These are phyloP conservation scores for Verticillium tricorpus DNA, from an alignment of 2,329 filamentous ascomycete species.

Conservation along the genomic window DNA sequence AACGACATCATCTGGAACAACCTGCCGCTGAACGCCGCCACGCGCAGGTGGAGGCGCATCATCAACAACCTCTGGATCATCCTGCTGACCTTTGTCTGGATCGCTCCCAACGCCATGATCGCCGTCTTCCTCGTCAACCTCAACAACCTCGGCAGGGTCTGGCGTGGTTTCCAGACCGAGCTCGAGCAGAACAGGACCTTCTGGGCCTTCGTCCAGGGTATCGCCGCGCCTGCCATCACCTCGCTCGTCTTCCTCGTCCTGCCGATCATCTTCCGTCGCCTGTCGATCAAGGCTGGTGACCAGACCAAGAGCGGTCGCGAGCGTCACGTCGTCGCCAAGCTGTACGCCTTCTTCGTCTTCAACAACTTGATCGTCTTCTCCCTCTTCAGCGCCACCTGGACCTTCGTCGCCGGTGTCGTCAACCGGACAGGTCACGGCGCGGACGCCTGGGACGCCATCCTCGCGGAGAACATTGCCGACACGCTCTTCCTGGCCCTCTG, in stretches of 20 bases:
- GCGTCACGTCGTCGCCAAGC: conserved; percentile 81
- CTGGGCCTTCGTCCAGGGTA: conserved; percentile 90
- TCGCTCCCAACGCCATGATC: conserved; percentile 89
- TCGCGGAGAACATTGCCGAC: conserved; percentile 56
- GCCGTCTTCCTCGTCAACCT: conserved; percentile 90
- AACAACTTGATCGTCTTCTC: conserved; percentile 97
- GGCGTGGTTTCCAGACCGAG: conserved; percentile 66
- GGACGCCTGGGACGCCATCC: conserved; percentile 65
- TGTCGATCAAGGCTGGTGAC: conserved; percentile 81
- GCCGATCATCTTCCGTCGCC: conserved; percentile 83
- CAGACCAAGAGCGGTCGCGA: conserved; percentile 89
- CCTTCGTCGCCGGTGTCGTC: conserved; percentile 64
- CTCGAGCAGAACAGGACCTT: conserved; percentile 58
- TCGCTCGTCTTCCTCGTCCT: conserved; percentile 84
- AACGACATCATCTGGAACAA: conserved; percentile 97
- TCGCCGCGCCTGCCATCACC: conserved; percentile 80
- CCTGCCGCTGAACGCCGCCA: conserved; percentile 64
- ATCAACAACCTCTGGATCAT: conserved; percentile 82
- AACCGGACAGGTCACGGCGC: conserved; percentile 47
- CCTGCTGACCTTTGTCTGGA: conserved; percentile 77
- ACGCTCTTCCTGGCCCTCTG: conserved; percentile 72
- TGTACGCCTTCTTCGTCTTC: conserved; percentile 95
- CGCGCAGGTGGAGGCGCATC: conserved; percentile 67
- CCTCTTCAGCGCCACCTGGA: conserved; percentile 79
- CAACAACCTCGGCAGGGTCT: conserved; percentile 72